Evolutionary conservation across 2,329 filamentous ascomycete species (phyloP).

Genomic region (Tympanopsis confertula): DNA sequence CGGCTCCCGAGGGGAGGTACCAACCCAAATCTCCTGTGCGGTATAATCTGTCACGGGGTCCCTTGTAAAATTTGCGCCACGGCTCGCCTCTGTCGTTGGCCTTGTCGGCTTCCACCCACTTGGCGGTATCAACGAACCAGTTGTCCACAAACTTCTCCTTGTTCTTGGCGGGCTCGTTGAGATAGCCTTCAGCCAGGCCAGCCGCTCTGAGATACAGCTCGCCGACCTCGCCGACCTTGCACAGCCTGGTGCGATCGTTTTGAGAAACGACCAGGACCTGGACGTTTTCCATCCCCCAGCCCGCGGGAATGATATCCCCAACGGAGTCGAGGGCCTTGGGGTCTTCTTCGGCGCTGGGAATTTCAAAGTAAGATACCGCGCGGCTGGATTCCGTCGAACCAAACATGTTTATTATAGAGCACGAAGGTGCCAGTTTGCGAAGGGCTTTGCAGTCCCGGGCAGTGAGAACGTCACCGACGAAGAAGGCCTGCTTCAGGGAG

Average conservation of each 20-base stretch:
- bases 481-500: constrained; percentile 68
- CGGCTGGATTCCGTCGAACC: constrained; percentile 78
- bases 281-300: constrained; percentile 77
- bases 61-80: constrained; percentile 70
- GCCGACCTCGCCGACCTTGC: constrained; percentile 69
- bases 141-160: constrained; percentile 69
- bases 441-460: constrained; percentile 70
- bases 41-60: constrained; percentile 77
- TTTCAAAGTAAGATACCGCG: constrained; percentile 72
- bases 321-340: constrained; percentile 49
- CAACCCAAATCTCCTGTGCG: constrained; percentile 76
- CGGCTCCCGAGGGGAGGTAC: constrained; percentile 56
- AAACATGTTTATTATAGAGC: constrained; percentile 73
- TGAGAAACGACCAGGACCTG: constrained; percentile 76
- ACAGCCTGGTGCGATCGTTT: constrained; percentile 53
- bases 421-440: constrained; percentile 65
- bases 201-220: constrained; percentile 75
- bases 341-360: constrained; percentile 51
- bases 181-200: constrained; percentile 74
- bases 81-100: constrained; percentile 45
- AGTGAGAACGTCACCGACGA: constrained; percentile 82
- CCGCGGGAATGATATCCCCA: constrained; percentile 70
- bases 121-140: constrained; percentile 71
- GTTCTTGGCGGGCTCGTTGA: constrained; percentile 47
- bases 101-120: constrained; percentile 56